Percentiles rank a stretch among this genome's conserved stretches.
phyloP scores from a whole-genome alignment of 306 rosid species.

The Rosa lucieae region DNA sequence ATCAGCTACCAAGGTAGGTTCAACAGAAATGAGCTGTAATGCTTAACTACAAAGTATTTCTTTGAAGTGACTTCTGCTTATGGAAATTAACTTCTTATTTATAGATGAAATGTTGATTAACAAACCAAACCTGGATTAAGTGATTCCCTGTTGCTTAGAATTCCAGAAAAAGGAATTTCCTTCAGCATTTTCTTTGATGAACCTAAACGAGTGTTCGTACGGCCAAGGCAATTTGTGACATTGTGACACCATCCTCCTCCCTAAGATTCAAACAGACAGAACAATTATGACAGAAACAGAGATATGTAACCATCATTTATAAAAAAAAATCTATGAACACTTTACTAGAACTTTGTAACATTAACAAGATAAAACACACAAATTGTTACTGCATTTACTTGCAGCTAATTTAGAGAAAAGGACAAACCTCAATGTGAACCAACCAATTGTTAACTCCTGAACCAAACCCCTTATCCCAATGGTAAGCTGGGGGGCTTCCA shows the following conservation, averaged over 20 bases:
- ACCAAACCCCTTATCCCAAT: conserved; percentile 68
- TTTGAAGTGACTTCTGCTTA: too few species aligned
- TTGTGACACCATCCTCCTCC: conserved; percentile 99
- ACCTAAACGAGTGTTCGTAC: conserved; percentile 70
- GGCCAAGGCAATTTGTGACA: conserved; percentile 75
- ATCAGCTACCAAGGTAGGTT: not conserved
- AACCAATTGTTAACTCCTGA: conserved; percentile 83
- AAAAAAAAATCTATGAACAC: not conserved
- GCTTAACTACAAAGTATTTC: not conserved
- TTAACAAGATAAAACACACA: not conserved
- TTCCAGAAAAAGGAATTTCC: conserved; percentile 69
- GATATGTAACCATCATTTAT: not conserved
- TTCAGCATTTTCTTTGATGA: conserved; percentile 75
- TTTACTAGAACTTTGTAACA: not conserved
- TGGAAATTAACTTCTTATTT: not conserved
- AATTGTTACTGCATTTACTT: not conserved
- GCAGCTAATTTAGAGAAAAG: conserved; percentile 18
- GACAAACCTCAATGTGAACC: conserved; percentile 77
- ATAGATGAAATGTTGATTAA: not conserved
- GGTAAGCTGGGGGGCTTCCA: conserved; percentile 96
- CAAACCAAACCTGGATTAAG: conserved; percentile 76
- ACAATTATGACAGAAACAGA: not conserved
- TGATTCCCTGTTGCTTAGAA: conserved; percentile 43
- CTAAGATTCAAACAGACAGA: conserved; percentile 35
- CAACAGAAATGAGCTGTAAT: not conserved